phyloP scores from a whole-genome alignment of 495 filamentous ascomycete species.

The Penicillium riverlandense region DNA sequence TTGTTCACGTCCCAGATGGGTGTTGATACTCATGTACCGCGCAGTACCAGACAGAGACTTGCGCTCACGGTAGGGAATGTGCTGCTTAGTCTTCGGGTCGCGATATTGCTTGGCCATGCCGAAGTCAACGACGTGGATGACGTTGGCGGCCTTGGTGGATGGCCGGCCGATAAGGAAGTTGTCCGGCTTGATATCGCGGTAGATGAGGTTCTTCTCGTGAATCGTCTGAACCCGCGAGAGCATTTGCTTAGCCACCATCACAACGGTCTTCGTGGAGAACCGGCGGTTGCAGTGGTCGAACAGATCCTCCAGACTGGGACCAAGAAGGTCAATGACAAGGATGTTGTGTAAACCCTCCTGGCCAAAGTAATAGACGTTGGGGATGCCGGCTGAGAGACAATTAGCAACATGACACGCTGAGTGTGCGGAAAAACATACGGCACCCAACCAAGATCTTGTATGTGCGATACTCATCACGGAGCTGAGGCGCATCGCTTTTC shows the following conservation, averaged over 20 bases:
- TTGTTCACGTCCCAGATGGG: slow-evolving; percentile 92
- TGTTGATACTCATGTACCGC: slow-evolving; percentile 99
- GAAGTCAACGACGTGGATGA: slow-evolving; percentile 99
- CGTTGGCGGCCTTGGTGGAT: slow-evolving; percentile 84
- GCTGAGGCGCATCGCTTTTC: slow-evolving; percentile 96
- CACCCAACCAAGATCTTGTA: slow-evolving; percentile 99
- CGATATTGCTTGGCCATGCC: slow-evolving; percentile 99
- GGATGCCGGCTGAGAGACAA: slow-evolving; percentile 70
- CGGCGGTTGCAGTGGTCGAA: slow-evolving; percentile 96
- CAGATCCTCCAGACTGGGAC: slow-evolving; percentile 91
- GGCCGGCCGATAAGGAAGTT: slow-evolving; percentile 99
- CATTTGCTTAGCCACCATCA: slow-evolving; percentile 99
- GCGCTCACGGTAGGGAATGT: slow-evolving; percentile 96
- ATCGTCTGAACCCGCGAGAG: slow-evolving; percentile 98
- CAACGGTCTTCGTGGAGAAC: slow-evolving; percentile 94
- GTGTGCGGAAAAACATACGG: slow-evolving; percentile 59
- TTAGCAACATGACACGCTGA: slow-evolving; percentile 10
- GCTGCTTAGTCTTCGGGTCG: slow-evolving; percentile 98
- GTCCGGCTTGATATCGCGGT: slow-evolving; percentile 98
- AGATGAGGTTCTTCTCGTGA: slow-evolving; percentile 99
- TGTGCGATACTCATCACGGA: slow-evolving; percentile 97
- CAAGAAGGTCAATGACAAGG: slow-evolving; percentile 94
- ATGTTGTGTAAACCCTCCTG: slow-evolving; percentile 99
- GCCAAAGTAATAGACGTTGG: slow-evolving; percentile 99
- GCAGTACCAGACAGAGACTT: slow-evolving; percentile 97